A percentile compares a stretch with the other conserved stretches of the same genome.
phyloP scores from a whole-genome alignment of 352 stramenopile genomes.

The Phytophthora tubulina region DNA sequence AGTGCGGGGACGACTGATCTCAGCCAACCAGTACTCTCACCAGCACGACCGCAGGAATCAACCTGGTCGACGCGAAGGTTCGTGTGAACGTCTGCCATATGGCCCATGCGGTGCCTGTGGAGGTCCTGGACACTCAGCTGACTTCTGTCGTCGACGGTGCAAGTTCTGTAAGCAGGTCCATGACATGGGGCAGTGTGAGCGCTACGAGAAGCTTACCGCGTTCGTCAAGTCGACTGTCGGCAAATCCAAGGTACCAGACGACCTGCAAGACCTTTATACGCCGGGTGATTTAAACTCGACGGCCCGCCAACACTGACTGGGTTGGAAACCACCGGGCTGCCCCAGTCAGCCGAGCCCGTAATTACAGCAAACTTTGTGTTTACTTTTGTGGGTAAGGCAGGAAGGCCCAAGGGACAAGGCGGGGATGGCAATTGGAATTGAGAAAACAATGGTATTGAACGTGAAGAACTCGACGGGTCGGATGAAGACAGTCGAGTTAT shows the following conservation, averaged over 20 bases:
- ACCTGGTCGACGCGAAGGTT: no score
- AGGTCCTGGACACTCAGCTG: no score
- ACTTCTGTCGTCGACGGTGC: no score
- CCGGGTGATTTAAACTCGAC: constrained; percentile 21
- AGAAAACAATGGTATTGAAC: neutral
- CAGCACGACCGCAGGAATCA: no score
- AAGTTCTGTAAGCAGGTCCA: no score
- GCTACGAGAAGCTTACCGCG: constrained; percentile 2
- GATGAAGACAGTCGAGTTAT: no score
- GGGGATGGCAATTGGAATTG: neutral
- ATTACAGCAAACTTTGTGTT: constrained; percentile 2
- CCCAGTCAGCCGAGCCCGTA: constrained; percentile 14
- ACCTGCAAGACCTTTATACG: constrained; percentile 2
- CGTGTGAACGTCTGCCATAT: no score
- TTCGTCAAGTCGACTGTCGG: neutral
- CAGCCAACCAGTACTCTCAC: no score
- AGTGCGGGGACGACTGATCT: no score
- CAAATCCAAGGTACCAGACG: constrained; percentile 10
- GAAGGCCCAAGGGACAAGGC: neutral
- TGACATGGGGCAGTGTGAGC: neutral
- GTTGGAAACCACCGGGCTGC: constrained; percentile 10
- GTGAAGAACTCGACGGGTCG: no score
- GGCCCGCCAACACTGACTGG: constrained; percentile 19
- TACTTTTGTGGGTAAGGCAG: neutral
- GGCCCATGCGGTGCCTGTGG: no score